phyloP scores from a whole-genome alignment of 1,284 basidiomycete species.

The Hemileia vastatrix region DNA sequence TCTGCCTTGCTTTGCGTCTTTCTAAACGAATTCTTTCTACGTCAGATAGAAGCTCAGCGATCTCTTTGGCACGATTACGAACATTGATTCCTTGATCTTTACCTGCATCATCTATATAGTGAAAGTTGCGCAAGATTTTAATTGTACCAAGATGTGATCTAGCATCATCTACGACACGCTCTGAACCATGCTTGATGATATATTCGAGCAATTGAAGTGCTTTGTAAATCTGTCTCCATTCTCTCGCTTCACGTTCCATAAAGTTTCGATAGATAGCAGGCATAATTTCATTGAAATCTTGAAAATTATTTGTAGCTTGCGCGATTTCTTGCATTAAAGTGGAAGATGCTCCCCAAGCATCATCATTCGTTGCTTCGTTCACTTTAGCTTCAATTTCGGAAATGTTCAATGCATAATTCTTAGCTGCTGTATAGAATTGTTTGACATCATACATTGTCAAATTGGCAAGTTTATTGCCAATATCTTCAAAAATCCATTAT shows the following conservation, averaged over 20 bases:
- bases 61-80: constrained; percentile 82
- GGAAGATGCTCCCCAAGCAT: constrained; percentile 95
- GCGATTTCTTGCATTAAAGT: constrained; percentile 98
- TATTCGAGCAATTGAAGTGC: no score
- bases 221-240: constrained; percentile 99
- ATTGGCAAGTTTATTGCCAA: constrained; percentile 59
- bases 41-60: constrained; percentile 76
- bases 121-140: constrained; percentile 95
- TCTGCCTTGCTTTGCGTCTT: constrained; percentile 80
- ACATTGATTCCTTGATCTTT: constrained; percentile 99
- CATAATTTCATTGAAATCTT: constrained; percentile 99
- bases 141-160: constrained; percentile 85
- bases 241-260: constrained; percentile 81
- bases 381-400: constrained; percentile 97
- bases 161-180: constrained; percentile 94
- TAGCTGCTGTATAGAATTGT: constrained; percentile 56
- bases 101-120: constrained; percentile 96
- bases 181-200: constrained; percentile 90
- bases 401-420: constrained; percentile 68
- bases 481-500: no score
- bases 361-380: constrained; percentile 91
- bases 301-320: no score
- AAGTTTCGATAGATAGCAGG: constrained; percentile 69
- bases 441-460: constrained; percentile 84
- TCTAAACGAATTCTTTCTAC: constrained; percentile 82